These are phyloP conservation scores for Phialophora verrucosa DNA, from an alignment of 2,329 filamentous ascomycete species.

Conservation along the genomic window DNA sequence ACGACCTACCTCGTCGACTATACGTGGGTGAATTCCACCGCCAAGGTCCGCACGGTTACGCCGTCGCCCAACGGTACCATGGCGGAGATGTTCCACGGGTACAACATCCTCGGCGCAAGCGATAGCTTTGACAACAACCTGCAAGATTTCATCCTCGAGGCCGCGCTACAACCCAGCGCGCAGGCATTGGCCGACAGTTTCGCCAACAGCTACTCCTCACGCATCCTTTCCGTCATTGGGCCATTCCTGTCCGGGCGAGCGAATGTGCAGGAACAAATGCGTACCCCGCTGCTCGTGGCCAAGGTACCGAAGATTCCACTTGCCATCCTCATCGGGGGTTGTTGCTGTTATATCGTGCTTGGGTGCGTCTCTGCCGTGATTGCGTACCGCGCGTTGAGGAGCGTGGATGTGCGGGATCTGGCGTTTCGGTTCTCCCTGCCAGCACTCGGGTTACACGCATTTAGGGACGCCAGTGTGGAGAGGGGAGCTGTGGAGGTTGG, in stretches of 20 bases:
- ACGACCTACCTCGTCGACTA: slow-evolving; percentile 36
- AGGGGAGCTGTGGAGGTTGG: slow-evolving; percentile 15
- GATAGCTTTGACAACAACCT: slow-evolving; percentile 34
- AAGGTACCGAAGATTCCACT: slow-evolving; percentile 37
- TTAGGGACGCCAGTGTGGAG: slow-evolving; percentile 27
- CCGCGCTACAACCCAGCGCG: slow-evolving; percentile 26
- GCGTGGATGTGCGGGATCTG: slow-evolving; percentile 30
- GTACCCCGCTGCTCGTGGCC: slow-evolving; percentile 34
- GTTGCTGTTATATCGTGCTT: slow-evolving; percentile 33
- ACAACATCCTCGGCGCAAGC: slow-evolving; percentile 24
- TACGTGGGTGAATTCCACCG: slow-evolving; percentile 34
- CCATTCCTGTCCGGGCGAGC: slow-evolving; percentile 31
- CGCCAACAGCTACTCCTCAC: slow-evolving; percentile 31
- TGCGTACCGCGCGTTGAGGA: slow-evolving; percentile 25
- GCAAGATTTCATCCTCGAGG: slow-evolving; percentile 30
- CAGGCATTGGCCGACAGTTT: slow-evolving; percentile 28
- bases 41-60: slow-evolving; percentile 25
- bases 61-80: slow-evolving; percentile 36
- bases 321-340: slow-evolving; percentile 32
- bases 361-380: slow-evolving; percentile 24
- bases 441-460: slow-evolving; percentile 30
- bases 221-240: slow-evolving; percentile 36
- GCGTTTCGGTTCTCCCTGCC: slow-evolving; percentile 31
- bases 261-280: slow-evolving; percentile 33
- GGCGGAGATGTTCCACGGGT: slow-evolving; percentile 38